Base-by-base conservation (phyloP, 2,329 filamentous ascomycete species). In the Apiospora hydei region DNA sequence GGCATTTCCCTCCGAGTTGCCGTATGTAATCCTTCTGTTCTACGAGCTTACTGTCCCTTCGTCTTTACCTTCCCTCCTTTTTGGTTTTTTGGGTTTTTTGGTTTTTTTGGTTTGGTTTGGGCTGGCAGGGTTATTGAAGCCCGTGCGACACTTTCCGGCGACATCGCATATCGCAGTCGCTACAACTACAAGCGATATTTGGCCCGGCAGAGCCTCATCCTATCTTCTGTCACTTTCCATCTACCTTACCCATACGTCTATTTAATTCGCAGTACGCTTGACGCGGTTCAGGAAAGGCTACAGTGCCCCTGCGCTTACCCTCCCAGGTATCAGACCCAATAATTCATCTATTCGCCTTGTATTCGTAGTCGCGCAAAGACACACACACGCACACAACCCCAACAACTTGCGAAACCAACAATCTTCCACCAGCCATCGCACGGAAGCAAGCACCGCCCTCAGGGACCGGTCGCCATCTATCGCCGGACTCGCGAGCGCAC, bases 91-190 rank as follows among this genome's bases (percentile, higher is more conserved):
- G n/a, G 26, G 26, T 30, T 30, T 30, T 30, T 30, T 30, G n/a
- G n/a, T n/a, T 30, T 2, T 30, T 30, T 30, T 30, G 26, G 26
- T 30, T 30, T 30, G 26, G 26, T 64, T 64, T 41, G 41, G 57
- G 57, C 57, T 64, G 34, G 57, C 57, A 64, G 57, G 57, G 57
- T 64, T 64, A 24, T 41, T 64, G 57, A 64, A 64, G 57, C 57
- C 57, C 57, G 57, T 64, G 57, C 57, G 57, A 64, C 57, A 64
- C 57, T 64, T 64, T 61, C 57, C 34, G 57, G 57, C 57, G 57
- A 64, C 34, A 64, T 64, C 57, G 57, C 57, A 64, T 64, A 64
- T 41, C 57, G 57, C 34, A 64, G 18, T 16, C 18, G 34, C 38
- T n/a, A n/a, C n/a, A 24, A 24, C 38, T n/a, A n/a, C n/a, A 24